Conservation (phyloP, 768 basidiomycete genomes). For the Rhodocollybia butyracea region DNA sequence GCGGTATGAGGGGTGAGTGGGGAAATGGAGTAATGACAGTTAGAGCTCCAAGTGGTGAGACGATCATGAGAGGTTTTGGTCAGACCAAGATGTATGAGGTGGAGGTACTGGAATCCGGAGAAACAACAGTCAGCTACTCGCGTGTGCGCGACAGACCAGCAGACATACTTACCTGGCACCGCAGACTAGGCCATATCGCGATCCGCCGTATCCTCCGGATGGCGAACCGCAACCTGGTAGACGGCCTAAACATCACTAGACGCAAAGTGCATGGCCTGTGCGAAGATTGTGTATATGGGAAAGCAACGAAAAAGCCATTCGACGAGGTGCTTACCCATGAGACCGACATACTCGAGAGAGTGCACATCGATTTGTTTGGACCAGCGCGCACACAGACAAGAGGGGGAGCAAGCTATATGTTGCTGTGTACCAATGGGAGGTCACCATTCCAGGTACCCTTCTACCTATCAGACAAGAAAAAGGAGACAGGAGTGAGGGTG, state of each 20-base stretch:
- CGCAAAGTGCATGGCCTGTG: constrained; percentile 7
- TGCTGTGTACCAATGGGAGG: too few relatives aligned
- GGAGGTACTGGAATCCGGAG: background rate
- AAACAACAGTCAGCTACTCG: background rate
- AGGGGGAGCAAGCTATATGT: too few relatives aligned
- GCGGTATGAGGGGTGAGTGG: background rate
- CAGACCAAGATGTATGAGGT: background rate
- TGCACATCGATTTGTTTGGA: too few relatives aligned
- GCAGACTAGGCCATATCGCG: constrained; percentile 11
- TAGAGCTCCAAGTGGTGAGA: background rate
- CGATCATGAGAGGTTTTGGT: background rate
- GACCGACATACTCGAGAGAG: too few relatives aligned
- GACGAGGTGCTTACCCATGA: too few relatives aligned
- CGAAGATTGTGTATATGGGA: constrained; percentile 25
- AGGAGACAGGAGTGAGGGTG: too few relatives aligned
- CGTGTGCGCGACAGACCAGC: background rate
- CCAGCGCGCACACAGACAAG: too few relatives aligned
- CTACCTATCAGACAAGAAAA: too few relatives aligned
- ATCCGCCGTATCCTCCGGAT: constrained; percentile 12
- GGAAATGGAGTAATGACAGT: background rate
- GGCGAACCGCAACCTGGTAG: constrained; percentile 14
- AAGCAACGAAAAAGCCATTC: constrained; percentile 19
- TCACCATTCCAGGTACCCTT: too few relatives aligned
- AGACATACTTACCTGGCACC: background rate
- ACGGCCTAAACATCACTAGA: constrained; percentile 15